phyloP scores from a whole-genome alignment of 352 stramenopile species.

The Nothophytophthora sp. region DNA sequence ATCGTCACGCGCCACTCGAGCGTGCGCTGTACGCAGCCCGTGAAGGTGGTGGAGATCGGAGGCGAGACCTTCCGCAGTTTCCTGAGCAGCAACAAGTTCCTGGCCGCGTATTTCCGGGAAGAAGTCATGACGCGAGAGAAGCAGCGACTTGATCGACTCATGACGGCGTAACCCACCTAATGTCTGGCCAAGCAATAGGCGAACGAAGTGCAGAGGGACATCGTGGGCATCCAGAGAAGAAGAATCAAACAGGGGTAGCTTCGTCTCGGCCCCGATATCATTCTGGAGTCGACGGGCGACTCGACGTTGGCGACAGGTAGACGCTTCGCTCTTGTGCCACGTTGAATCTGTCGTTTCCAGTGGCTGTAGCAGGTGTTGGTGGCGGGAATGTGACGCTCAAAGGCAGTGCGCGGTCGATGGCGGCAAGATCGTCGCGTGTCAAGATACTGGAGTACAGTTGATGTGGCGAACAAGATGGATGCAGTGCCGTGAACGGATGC shows the following conservation, averaged over 20 bases:
- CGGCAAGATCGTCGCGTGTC: slow-evolving; percentile 32
- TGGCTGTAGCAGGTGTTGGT: slow-evolving; percentile 21
- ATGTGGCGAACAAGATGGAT: slow-evolving; percentile 41
- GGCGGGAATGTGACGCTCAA: slow-evolving; percentile 21
- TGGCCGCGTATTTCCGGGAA: slow-evolving; percentile 75
- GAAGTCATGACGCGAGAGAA: slow-evolving; percentile 73
- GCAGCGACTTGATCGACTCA: slow-evolving; percentile 54
- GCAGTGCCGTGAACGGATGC: slow-evolving; percentile 44
- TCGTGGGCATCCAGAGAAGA: no score
- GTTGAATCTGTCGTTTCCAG: slow-evolving; percentile 20
- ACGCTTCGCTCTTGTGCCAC: slow-evolving; percentile 31
- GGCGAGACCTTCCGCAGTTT: slow-evolving; percentile 86
- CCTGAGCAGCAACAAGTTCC: slow-evolving; percentile 82
- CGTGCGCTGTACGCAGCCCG: slow-evolving; percentile 65
- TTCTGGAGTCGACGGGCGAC: slow-evolving; percentile 19
- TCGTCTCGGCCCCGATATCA: slow-evolving; percentile 28
- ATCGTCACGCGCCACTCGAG: slow-evolving; percentile 76
- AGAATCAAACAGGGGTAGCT: slow-evolving; percentile 22
- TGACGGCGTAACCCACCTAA: slow-evolving; percentile 24
- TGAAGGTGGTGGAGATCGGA: slow-evolving; percentile 77
- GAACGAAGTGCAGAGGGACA: no score
- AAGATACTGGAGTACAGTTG: slow-evolving; percentile 52
- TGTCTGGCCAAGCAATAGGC: no score
- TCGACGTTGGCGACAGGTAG: slow-evolving; percentile 12
- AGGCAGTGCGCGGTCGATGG: slow-evolving; percentile 36